phyloP scores from a whole-genome alignment of 2,329 filamentous ascomycete genomes.

The Neopestalotiopsis sp. region DNA sequence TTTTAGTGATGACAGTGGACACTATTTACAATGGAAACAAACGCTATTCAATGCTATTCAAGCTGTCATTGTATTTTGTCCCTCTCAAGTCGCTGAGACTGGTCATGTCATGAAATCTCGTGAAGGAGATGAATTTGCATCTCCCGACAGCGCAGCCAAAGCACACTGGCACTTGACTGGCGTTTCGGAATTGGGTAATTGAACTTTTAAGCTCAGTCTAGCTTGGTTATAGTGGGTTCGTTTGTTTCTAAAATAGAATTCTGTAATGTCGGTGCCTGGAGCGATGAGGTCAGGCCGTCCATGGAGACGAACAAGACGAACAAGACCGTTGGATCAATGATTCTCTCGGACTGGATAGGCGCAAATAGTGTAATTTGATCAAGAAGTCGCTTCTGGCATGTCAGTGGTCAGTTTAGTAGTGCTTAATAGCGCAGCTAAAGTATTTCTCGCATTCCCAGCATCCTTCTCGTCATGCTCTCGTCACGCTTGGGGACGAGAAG shows the following conservation, averaged over 20 bases:
- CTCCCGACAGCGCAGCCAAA: neutral
- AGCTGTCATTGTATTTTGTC: neutral
- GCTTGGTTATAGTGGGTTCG: slow-evolving; percentile 8
- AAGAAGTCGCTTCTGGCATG: neutral
- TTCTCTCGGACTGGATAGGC: neutral
- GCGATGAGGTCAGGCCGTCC: neutral
- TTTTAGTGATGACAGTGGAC: neutral
- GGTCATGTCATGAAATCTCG: neutral
- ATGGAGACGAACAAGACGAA: neutral
- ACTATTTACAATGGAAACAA: neutral
- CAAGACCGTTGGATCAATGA: neutral
- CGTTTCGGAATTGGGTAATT: slow-evolving; percentile 4
- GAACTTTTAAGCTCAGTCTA: slow-evolving; percentile 9
- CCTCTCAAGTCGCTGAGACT: neutral
- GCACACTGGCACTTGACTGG: neutral
- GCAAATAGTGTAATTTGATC: neutral
- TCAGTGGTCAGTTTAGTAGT: neutral
- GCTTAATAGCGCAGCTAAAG: neutral
- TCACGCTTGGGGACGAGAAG: no score
- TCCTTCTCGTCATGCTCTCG: neutral
- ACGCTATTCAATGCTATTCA: no score
- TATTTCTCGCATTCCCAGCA: neutral
- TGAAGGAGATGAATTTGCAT: neutral
- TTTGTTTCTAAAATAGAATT: slow-evolving; percentile 13
- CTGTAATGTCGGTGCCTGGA: slow-evolving; percentile 12